Conservation (phyloP, 495 filamentous ascomycete genomes). For the Tuber umbilicatum region DNA sequence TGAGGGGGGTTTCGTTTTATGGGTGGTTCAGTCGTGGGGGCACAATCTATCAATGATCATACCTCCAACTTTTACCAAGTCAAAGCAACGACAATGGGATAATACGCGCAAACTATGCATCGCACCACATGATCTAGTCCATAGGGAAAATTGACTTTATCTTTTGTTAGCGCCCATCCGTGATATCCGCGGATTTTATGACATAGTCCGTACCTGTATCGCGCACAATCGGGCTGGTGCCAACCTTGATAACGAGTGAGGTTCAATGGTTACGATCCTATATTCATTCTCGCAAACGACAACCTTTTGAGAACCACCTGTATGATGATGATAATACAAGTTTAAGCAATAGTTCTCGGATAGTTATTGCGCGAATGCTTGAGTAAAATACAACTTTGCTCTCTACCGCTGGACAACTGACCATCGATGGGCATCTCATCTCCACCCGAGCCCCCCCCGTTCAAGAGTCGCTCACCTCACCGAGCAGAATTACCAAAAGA, state of each 20-base stretch:
- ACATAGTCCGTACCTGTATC: not conserved
- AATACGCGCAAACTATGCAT: not conserved
- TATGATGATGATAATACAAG: not conserved
- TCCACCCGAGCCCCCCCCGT: not conserved
- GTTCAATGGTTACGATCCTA: not conserved
- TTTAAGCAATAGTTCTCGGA: not conserved
- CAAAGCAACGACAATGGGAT: not conserved
- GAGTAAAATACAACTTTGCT: not conserved
- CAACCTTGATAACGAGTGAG: not conserved
- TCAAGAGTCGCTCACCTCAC: not conserved
- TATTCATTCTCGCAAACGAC: not conserved
- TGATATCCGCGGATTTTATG: not conserved
- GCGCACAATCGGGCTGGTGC: not conserved
- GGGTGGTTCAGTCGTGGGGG: not conserved
- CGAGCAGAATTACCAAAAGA: not conserved
- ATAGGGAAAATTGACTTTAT: not conserved
- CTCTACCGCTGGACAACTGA: not conserved
- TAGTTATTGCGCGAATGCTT: not conserved
- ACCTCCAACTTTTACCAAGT: not conserved
- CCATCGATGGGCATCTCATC: not conserved
- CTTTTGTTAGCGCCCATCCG: not conserved
- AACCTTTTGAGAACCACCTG: not conserved
- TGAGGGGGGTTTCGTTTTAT: conserved; percentile 3
- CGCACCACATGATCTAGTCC: not conserved
- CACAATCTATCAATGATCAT: not conserved